Conservation (phyloP, 345 rosid species). For the Lagerstroemia speciosa region DNA sequence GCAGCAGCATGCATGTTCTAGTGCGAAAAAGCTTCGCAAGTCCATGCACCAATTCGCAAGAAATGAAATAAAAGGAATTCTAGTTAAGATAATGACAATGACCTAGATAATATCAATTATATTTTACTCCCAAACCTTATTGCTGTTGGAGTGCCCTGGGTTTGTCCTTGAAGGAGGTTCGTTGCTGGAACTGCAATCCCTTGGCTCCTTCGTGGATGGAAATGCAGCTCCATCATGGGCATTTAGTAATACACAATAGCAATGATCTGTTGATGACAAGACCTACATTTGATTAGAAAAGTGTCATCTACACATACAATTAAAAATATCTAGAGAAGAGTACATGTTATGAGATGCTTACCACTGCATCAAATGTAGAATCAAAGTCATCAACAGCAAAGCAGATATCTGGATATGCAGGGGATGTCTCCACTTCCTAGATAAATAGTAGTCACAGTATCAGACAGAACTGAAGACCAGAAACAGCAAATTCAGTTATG, state of each 20-base stretch:
- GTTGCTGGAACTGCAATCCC: constrained; percentile 38
- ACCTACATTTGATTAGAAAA: constrained; percentile 37
- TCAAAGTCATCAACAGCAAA: constrained; percentile 96
- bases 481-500: constrained; percentile 1
- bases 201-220: constrained; percentile 44
- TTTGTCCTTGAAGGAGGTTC: constrained; percentile 22
- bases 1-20: background rate
- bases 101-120: background rate
- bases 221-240: constrained; percentile 93
- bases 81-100: too few species aligned
- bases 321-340: background rate
- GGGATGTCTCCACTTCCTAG: constrained; percentile 85
- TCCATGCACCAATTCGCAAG: background rate
- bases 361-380: constrained; percentile 98
- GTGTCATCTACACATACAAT: background rate
- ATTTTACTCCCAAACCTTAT: constrained; percentile 45
- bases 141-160: constrained; percentile 35
- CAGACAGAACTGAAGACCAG: constrained; percentile 19
- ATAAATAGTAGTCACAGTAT: constrained; percentile 16
- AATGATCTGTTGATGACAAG: constrained; percentile 75
- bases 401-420: constrained; percentile 96
- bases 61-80: too few species aligned
- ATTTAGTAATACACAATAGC: constrained; percentile 92
- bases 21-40: background rate
- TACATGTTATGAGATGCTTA: constrained; percentile 13